Evolutionary conservation across 208 protist species (phyloP).

Genomic region (Porcisia deanei): DNA sequence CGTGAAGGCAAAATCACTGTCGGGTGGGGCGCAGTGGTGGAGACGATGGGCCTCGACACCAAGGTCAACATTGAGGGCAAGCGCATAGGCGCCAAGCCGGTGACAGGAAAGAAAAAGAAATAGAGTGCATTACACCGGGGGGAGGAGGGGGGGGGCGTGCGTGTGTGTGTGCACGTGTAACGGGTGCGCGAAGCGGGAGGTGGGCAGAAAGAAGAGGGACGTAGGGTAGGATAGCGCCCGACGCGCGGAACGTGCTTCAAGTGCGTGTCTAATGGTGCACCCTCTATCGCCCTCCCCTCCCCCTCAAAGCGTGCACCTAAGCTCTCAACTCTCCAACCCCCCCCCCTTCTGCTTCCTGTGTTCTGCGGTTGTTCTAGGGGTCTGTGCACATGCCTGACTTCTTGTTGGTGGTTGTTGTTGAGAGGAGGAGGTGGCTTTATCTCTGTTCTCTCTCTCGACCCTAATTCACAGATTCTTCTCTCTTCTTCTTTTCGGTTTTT

Average conservation of each 20-base stretch:
- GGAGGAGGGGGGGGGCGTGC: neutral
- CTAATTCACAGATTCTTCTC: conserved; percentile 19
- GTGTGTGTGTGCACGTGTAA: neutral
- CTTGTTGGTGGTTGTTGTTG: conserved; percentile 9
- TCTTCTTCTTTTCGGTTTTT: neutral
- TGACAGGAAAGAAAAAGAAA: conserved; percentile 59
- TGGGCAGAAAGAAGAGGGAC: neutral
- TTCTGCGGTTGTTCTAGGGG: neutral
- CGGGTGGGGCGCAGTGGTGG: conserved; percentile 96
- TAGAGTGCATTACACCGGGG: conserved; percentile 15
- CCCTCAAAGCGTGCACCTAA: too few species aligned
- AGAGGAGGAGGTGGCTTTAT: neutral
- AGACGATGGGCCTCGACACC: conserved; percentile 89
- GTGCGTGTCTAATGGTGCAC: too few species aligned
- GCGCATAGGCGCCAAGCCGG: conserved; percentile 34
- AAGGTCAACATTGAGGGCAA: conserved; percentile 90
- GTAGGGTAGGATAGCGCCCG: too few species aligned
- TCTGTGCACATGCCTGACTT: neutral
- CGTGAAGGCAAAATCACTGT: conserved; percentile 99
- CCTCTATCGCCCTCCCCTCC: too few species aligned
- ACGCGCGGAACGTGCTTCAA: too few species aligned
- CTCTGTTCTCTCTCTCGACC: neutral
- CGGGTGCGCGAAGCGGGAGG: neutral
- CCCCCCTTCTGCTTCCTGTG: too few species aligned
- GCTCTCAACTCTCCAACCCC: too few species aligned